These are phyloP conservation scores for Phytophthora pistaciae DNA, from an alignment of 352 stramenopile species.

Conservation along the genomic window DNA sequence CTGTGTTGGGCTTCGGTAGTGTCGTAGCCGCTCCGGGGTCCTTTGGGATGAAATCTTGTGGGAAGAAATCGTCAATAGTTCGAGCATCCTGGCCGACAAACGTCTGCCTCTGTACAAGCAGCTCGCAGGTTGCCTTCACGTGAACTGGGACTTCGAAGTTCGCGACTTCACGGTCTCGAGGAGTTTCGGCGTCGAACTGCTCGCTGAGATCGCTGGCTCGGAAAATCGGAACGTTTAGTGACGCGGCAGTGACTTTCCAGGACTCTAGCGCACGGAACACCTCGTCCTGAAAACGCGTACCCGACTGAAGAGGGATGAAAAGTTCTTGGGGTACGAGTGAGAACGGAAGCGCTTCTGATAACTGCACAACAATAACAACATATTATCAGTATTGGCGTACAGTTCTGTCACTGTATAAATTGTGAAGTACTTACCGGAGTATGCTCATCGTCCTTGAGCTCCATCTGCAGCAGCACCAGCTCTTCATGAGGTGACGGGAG, in stretches of 20 bases:
- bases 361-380: conserved; percentile 27
- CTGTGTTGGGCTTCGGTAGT: conserved; percentile 43
- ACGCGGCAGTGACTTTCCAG: conserved; percentile 64
- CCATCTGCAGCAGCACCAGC: conserved; percentile 68
- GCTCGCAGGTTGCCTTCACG: conserved; percentile 35
- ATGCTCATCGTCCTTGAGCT: conserved; percentile 46
- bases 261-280: conserved; percentile 57
- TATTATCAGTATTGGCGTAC: too few species aligned
- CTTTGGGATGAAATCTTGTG: conserved; percentile 68
- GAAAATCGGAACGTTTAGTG: conserved; percentile 62
- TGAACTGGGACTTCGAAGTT: conserved; percentile 25
- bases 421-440: conserved; percentile 33
- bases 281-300: conserved; percentile 72
- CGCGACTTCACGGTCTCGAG: conserved; percentile 35
- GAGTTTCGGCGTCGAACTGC: conserved; percentile 50
- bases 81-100: conserved; percentile 27
- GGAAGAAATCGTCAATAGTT: conserved; percentile 51
- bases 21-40: conserved; percentile 48
- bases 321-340: conserved; percentile 30
- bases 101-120: conserved; percentile 27
- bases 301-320: conserved; percentile 66
- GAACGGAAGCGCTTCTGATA: conserved; percentile 57
- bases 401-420: not conserved
- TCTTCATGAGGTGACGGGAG: conserved; percentile 65
- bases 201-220: conserved; percentile 53